Percentiles rank a stretch among this genome's conserved stretches.
Conservation (phyloP, 139 green algal genomes). For the Chlamydomonas sp. region DNA sequence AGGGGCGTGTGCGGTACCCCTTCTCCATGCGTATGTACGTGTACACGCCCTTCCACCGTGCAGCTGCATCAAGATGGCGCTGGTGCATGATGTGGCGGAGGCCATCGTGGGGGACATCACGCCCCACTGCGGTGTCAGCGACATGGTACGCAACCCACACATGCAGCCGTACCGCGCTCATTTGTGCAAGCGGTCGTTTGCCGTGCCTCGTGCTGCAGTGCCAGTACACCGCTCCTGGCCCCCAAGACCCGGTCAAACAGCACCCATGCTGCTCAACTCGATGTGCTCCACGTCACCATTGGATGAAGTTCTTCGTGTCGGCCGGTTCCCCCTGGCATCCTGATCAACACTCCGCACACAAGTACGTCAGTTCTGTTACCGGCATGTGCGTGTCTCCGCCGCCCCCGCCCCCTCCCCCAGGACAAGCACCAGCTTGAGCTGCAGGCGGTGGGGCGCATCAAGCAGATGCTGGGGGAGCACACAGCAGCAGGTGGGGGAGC, state of each 20-base stretch:
- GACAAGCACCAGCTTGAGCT: slow-evolving; percentile 86
- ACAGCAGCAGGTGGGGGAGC: slow-evolving; percentile 48
- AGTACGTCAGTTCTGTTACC: neutral
- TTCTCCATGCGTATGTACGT: neutral
- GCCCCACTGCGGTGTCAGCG: slow-evolving; percentile 69
- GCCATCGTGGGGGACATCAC: slow-evolving; percentile 96
- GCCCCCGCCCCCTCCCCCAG: slow-evolving; percentile 64
- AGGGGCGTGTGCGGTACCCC: neutral
- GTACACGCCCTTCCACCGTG: neutral
- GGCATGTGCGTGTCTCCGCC: neutral
- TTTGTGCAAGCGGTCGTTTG: neutral
- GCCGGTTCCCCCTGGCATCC: no score
- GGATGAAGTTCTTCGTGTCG: no score
- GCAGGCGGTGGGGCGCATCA: slow-evolving; percentile 79
- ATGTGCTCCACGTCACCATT: no score
- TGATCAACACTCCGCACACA: no score
- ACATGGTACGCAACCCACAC: neutral
- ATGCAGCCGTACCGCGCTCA: neutral
- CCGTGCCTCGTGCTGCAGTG: neutral
- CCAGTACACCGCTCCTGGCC: slow-evolving; percentile 4
- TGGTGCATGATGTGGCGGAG: slow-evolving; percentile 96
- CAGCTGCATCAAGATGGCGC: slow-evolving; percentile 88
- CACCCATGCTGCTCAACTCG: no score
- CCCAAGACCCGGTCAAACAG: slow-evolving; percentile 8
- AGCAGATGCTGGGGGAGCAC: slow-evolving; percentile 71